Evolutionary conservation across 2,329 filamentous ascomycete genomes (phyloP).

Genomic region (Calonectria crousiana): DNA sequence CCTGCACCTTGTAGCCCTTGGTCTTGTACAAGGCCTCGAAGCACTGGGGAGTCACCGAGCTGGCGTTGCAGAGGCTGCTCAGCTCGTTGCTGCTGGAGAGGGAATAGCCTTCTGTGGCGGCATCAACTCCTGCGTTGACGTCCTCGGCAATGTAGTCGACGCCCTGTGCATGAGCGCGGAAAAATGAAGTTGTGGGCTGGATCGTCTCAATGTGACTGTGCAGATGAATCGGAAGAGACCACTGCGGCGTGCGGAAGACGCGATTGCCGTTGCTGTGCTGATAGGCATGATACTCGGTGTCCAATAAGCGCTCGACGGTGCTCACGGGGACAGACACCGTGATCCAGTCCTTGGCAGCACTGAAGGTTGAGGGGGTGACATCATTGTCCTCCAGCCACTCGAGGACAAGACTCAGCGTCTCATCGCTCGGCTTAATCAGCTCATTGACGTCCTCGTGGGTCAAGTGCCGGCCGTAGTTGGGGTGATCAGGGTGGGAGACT

Average conservation of each 20-base stretch:
- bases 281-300: not conserved
- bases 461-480: not conserved
- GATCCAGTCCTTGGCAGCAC: conserved; percentile 3
- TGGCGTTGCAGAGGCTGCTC: not conserved
- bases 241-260: not conserved
- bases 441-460: not conserved
- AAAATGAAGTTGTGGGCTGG: not conserved
- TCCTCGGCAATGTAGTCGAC: not conserved
- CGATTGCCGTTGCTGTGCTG: not conserved
- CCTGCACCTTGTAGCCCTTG: not conserved
- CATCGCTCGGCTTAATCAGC: not conserved
- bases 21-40: not conserved
- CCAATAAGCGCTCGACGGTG: not conserved
- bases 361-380: not conserved
- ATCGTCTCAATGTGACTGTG: conserved; percentile 2
- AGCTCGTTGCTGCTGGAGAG: not conserved
- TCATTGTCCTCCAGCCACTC: not conserved
- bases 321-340: not conserved
- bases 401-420: not conserved
- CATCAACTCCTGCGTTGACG: not conserved
- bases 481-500: not conserved
- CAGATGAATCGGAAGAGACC: not conserved
- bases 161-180: not conserved
- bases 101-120: not conserved
- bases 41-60: not conserved